A percentile compares a stretch with the other conserved stretches of the same genome.
Conservation (phyloP, 73 alveolate species). For the Paramecium sonneborni region DNA sequence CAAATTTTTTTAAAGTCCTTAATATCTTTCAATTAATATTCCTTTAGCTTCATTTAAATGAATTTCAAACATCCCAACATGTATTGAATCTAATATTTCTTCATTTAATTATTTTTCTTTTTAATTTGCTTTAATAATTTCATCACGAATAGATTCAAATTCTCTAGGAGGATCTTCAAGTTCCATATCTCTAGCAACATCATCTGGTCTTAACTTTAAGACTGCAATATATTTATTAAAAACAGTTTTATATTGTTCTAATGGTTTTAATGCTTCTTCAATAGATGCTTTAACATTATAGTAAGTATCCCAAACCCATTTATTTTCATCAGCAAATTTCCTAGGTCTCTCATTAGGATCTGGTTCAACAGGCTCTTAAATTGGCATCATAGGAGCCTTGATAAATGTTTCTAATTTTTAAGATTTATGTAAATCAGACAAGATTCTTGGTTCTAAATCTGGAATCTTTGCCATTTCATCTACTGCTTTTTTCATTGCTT, state of each 20-base stretch:
- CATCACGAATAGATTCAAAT: slow-evolving; percentile 92
- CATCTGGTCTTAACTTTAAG: slow-evolving; percentile 93
- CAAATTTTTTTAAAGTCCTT: slow-evolving; percentile 88
- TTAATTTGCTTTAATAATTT: slow-evolving; percentile 87
- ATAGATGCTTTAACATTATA: slow-evolving; percentile 80
- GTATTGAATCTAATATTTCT: slow-evolving; percentile 92
- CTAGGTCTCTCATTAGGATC: slow-evolving; percentile 80
- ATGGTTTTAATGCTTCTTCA: slow-evolving; percentile 94
- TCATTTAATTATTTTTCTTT: slow-evolving; percentile 85
- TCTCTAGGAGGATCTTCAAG: slow-evolving; percentile 79
- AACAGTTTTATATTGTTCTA: slow-evolving; percentile 88
- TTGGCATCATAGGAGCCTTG: slow-evolving; percentile 95
- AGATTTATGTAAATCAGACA: slow-evolving; percentile 91
- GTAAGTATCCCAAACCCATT: slow-evolving; percentile 98
- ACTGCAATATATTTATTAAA: slow-evolving; percentile 87
- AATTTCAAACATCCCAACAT: slow-evolving; percentile 94
- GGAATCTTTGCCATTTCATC: slow-evolving; percentile 94
- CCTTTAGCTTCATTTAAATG: slow-evolving; percentile 97
- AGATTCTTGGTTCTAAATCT: slow-evolving; percentile 94
- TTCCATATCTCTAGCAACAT: slow-evolving; percentile 85
- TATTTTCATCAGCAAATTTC: slow-evolving; percentile 94
- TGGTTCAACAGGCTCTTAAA: slow-evolving; percentile 89
- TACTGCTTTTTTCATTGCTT: slow-evolving; percentile 94
- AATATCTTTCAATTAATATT: slow-evolving; percentile 90
- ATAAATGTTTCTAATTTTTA: slow-evolving; percentile 89